Evolutionary conservation across 2,329 filamentous ascomycete genomes (phyloP).

Genomic region (Pseudogymnoascus sp.): DNA sequence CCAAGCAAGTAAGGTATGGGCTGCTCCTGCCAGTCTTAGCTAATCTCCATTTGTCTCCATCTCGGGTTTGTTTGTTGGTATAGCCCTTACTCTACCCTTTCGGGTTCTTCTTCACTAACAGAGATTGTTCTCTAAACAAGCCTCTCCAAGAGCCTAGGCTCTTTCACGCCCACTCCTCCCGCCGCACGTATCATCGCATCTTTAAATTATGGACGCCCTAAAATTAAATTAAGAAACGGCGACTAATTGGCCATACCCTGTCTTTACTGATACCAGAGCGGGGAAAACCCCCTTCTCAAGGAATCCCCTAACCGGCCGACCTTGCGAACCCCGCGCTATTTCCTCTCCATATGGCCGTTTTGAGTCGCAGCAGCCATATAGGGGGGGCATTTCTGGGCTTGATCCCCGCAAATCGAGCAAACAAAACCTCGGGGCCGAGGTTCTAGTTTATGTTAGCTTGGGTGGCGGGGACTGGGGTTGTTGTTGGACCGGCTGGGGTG

Average conservation of each 20-base stretch:
- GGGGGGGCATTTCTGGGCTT: background rate
- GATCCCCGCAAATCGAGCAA: slow-evolving; percentile 1
- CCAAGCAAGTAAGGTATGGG: background rate
- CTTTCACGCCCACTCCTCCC: background rate
- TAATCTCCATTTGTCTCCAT: background rate
- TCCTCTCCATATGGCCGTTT: background rate
- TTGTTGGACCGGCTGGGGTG: background rate
- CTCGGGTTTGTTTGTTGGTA: background rate
- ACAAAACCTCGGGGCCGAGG: slow-evolving; percentile 1
- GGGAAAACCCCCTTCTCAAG: background rate
- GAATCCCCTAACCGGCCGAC: background rate
- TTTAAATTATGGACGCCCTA: background rate
- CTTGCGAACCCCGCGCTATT: slow-evolving; percentile 3
- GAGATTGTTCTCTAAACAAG: background rate
- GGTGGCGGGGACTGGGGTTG: background rate
- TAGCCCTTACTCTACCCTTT: background rate
- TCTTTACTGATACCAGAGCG: background rate
- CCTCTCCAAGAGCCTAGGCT: slow-evolving; percentile 4
- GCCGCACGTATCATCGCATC: background rate
- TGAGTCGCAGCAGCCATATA: background rate
- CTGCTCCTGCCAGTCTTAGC: background rate
- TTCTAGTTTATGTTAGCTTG: background rate
- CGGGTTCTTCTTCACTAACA: background rate
- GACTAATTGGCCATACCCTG: background rate
- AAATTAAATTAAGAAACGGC: background rate